Percentiles rank a stretch among this genome's conserved stretches.
phyloP scores from a whole-genome alignment of 441 rosid species.

The Euphorbia corollata region DNA sequence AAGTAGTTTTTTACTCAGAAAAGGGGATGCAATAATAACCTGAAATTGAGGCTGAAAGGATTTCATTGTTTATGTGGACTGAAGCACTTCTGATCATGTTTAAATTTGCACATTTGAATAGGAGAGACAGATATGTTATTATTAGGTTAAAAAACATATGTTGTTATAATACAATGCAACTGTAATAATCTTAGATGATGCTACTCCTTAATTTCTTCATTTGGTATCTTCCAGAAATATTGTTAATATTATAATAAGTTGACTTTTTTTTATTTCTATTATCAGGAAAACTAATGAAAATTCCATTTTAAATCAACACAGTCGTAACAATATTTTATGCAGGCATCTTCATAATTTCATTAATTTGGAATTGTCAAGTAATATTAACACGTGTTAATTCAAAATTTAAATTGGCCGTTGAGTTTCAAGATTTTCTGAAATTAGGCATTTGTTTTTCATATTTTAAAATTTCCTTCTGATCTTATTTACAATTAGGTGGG shows the following conservation, averaged over 20 bases:
- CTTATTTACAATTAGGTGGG: constrained; percentile 45
- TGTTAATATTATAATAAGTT: background rate
- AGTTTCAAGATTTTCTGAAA: background rate
- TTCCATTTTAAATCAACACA: no score
- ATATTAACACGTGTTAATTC: background rate
- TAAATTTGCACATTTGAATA: background rate
- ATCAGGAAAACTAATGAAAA: background rate
- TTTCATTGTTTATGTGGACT: background rate
- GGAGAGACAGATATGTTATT: background rate
- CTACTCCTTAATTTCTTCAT: background rate
- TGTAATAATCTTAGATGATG: background rate
- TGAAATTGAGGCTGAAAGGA: background rate
- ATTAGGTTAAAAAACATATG: background rate
- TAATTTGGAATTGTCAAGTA: background rate
- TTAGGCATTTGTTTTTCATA: background rate
- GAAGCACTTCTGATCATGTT: background rate
- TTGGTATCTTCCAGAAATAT: background rate
- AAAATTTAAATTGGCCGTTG: background rate
- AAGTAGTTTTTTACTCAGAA: background rate
- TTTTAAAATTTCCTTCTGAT: constrained; percentile 9
- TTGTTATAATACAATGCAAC: background rate
- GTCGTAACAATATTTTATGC: background rate
- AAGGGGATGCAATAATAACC: background rate
- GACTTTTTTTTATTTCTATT: background rate
- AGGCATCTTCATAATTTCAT: background rate